phyloP scores from a whole-genome alignment of 73 alveolate species.

The Paraurostyla sp. region DNA sequence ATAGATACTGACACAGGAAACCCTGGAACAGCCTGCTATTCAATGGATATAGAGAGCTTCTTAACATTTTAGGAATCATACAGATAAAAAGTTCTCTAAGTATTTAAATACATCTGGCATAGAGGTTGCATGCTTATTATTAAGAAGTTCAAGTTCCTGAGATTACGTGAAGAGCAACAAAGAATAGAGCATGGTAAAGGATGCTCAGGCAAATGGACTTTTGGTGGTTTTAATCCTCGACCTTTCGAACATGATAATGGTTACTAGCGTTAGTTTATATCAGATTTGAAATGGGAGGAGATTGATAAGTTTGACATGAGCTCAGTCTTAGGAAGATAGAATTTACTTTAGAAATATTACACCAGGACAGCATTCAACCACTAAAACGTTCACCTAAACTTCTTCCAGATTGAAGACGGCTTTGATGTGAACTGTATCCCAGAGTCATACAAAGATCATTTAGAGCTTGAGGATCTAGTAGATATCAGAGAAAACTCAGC shows the following conservation, averaged over 20 bases:
- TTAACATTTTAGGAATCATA: slow-evolving; percentile 82
- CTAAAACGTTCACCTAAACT: slow-evolving; percentile 16
- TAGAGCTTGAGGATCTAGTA: slow-evolving; percentile 69
- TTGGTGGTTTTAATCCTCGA: slow-evolving; percentile 57
- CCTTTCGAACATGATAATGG: slow-evolving; percentile 18
- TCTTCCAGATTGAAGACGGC: slow-evolving; percentile 43
- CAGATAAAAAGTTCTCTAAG: slow-evolving; percentile 83
- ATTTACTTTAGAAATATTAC: slow-evolving; percentile 36
- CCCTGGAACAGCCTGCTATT: slow-evolving; percentile 81
- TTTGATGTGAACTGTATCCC: slow-evolving; percentile 55
- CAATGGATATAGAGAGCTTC: slow-evolving; percentile 89
- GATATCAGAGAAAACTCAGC: slow-evolving; percentile 85
- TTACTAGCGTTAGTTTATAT: neutral
- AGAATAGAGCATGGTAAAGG: slow-evolving; percentile 14
- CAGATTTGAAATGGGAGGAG: slow-evolving; percentile 47
- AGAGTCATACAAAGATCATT: slow-evolving; percentile 52
- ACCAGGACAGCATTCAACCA: slow-evolving; percentile 34
- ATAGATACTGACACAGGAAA: slow-evolving; percentile 9
- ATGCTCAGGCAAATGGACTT: slow-evolving; percentile 79
- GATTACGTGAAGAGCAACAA: slow-evolving; percentile 65
- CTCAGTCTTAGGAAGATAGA: slow-evolving; percentile 44
- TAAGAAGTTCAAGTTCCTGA: slow-evolving; percentile 89
- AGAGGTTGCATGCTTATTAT: slow-evolving; percentile 94
- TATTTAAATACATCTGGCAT: slow-evolving; percentile 91
- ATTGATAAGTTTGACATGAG: slow-evolving; percentile 46